Base-by-base conservation (phyloP, 2,329 filamentous ascomycete genomes). In the Lizonia empirigonia region DNA sequence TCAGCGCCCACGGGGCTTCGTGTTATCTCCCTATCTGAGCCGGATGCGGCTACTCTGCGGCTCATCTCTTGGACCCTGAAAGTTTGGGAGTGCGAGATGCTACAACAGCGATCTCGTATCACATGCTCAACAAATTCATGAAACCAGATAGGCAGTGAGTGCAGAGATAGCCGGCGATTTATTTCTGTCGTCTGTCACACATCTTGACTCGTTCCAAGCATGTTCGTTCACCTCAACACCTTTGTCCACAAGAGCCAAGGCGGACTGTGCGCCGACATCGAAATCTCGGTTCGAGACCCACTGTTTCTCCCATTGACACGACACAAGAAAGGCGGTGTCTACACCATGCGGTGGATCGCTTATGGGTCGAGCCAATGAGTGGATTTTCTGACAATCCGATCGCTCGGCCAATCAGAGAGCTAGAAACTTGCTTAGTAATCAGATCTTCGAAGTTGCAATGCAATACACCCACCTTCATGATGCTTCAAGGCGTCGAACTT, bases 261-360 rank as follows among this genome's bases (percentile, higher is more conserved):
- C 45, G 52, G 58, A 53, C 54, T 57, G 56, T 58, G 60, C 60
- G 41, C 60, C 41, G 44, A 55, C 54, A 33, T 54, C 53, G 49
- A 60, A 61, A 64, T 59, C 57, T 64, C 61, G 55, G 54, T 50
- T 55, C 34, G 18, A 40, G 59, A 38, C 48, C 59, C 59, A 60
- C 57, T 56, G 16, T 60, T 58, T 42, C 19, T 44, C 37, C 44
- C 26, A 38, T 55, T 40, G 50, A 44, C 47, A 39, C 34, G 39
- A 44, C 49, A 30, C 24, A 53, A 50, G 48, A 58, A 57, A 64
- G 57, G 61, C 61, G 61, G 61, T 64, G 61, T 62, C 61, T 46
- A n/a, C n/a, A n/a, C n/a, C n/a, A n/a, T n/a, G n/a, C n/a, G n/a
- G n/a, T n/a, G n/a, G n/a, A n/a, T n/a, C n/a, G n/a, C n/a, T n/a